These are phyloP conservation scores for Penicillium fimorum DNA, from an alignment of 495 filamentous ascomycete genomes.

Conservation along the genomic window DNA sequence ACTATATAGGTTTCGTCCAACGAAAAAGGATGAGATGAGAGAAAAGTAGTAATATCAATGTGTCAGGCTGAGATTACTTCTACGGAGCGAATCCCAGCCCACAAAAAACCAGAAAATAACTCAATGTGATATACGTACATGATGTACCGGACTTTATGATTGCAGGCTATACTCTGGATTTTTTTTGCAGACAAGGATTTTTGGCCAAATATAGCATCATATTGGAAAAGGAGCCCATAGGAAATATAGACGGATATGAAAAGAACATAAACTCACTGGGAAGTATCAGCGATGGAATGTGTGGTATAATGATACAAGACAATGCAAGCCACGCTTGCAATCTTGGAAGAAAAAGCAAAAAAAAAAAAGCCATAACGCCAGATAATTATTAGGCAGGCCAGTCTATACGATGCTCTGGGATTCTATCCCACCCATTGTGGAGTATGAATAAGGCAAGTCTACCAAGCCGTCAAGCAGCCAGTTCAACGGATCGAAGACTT, in stretches of 20 bases:
- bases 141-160: conserved; percentile 7
- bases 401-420: conserved; percentile 36
- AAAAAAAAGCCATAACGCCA: conserved; percentile 15
- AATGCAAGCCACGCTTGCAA: conserved; percentile 20
- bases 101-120: not conserved
- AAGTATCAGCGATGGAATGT: conserved; percentile 25
- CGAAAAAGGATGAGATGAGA: too few species aligned
- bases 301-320: conserved; percentile 36
- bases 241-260: conserved; percentile 13
- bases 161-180: conserved; percentile 4
- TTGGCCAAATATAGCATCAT: not conserved
- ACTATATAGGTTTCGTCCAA: not conserved
- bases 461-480: conserved; percentile 86
- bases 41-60: not conserved
- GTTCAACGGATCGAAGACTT: conserved; percentile 84
- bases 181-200: not conserved
- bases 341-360: not conserved
- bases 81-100: not conserved
- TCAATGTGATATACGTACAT: conserved; percentile 10
- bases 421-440: conserved; percentile 42
- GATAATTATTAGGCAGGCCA: conserved; percentile 6
- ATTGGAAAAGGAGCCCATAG: not conserved
- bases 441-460: conserved; percentile 68
- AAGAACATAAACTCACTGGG: conserved; percentile 16
- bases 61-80: not conserved